Conservation (phyloP, 2,329 filamentous ascomycete species). For the Lecanicillium sp. region DNA sequence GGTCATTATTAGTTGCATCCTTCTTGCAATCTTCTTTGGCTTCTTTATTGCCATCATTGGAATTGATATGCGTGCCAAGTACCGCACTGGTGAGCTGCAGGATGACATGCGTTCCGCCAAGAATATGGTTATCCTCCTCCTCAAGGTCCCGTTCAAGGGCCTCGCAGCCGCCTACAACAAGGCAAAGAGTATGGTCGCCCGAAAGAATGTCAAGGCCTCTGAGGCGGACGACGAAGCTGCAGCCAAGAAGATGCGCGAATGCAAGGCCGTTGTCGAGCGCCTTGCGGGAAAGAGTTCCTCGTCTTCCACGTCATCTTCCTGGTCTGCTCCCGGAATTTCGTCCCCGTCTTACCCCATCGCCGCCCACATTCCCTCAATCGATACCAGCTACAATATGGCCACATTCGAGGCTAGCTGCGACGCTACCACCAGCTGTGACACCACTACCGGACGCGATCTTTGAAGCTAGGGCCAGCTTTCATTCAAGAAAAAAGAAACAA, state of each 20-base stretch:
- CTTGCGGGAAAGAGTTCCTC: background rate
- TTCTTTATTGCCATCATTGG: background rate
- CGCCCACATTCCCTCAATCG: too few species aligned
- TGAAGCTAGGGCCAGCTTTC: too few species aligned
- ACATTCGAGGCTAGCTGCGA: too few species aligned
- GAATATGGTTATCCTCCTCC: background rate
- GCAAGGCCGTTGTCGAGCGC: background rate
- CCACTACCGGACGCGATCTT: too few species aligned
- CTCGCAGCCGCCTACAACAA: background rate
- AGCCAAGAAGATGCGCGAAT: background rate
- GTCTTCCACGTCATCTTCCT: background rate
- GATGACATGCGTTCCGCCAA: background rate
- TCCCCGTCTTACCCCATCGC: too few species aligned
- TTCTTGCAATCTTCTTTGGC: background rate
- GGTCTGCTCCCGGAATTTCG: background rate
- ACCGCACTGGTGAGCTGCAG: slow-evolving; percentile 3
- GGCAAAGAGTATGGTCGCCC: background rate
- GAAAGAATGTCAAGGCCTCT: background rate
- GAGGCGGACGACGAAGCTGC: background rate
- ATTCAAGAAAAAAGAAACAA: too few species aligned
- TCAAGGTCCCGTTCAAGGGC: background rate
- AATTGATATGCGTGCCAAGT: slow-evolving; percentile 4
- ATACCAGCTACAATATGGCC: too few species aligned
- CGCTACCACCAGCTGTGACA: too few species aligned
- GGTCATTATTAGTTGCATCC: background rate